These are phyloP conservation scores for Phytophthora cryptogea DNA, from an alignment of 352 stramenopile species.

Conservation along the genomic window DNA sequence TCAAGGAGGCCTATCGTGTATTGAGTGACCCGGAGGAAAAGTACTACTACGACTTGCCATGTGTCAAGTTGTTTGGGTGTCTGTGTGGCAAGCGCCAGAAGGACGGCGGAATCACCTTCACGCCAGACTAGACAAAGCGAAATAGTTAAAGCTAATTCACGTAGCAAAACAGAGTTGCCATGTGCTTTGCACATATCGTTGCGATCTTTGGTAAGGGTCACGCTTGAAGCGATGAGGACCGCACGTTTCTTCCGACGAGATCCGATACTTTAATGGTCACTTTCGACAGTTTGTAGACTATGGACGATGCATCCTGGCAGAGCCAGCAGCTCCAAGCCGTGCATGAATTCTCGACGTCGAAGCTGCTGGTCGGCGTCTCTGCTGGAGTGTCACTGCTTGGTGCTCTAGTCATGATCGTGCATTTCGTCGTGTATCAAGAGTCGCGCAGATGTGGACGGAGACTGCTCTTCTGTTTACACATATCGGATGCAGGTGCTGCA, in stretches of 20 bases:
- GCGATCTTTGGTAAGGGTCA: constrained; percentile 30
- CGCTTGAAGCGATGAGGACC: constrained; percentile 11
- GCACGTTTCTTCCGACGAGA: constrained; percentile 24
- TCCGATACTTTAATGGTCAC: constrained; percentile 6
- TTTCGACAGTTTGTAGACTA: constrained; percentile 6
- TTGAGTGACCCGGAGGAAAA: constrained; percentile 84
- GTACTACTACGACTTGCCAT: constrained; percentile 86
- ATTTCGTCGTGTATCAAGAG: constrained; percentile 67
- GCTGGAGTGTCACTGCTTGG: constrained; percentile 46
- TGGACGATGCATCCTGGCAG: constrained; percentile 20
- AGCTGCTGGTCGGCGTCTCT: constrained; percentile 45
- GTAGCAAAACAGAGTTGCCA: neutral
- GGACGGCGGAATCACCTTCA: constrained; percentile 80
- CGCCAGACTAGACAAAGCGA: constrained; percentile 45
- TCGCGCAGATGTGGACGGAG: constrained; percentile 65
- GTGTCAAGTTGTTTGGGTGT: constrained; percentile 79
- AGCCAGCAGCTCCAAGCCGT: constrained; percentile 15
- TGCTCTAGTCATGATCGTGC: constrained; percentile 56
- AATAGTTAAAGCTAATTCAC: neutral
- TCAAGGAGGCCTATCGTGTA: constrained; percentile 75
- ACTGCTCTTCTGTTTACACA: constrained; percentile 67
- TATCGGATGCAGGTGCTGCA: constrained; percentile 52
- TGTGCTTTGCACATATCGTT: neutral
- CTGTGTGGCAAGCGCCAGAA: constrained; percentile 83
- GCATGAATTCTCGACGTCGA: constrained; percentile 45